Evolutionary conservation across 2,329 filamentous ascomycete species (phyloP), one percentile per base, ranked within the genome.

Genomic region (Bretziella fagacearum): DNA sequence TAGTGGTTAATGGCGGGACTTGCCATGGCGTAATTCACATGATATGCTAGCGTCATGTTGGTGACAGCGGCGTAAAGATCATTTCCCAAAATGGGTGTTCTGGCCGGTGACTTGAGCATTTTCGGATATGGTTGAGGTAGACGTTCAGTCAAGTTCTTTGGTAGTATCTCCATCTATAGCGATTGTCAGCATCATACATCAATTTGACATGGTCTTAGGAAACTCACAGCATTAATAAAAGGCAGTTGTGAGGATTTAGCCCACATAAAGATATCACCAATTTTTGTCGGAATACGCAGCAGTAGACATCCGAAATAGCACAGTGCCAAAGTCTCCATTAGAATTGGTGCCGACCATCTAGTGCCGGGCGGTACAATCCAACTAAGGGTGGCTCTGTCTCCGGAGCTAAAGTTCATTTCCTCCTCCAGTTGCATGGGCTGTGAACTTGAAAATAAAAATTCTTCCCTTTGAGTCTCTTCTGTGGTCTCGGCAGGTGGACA

Each of bases 261-360:
- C 77, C 83, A 93, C 37, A 66, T 65, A 46, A 70, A 70, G 10
- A 96, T 61, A 53, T 93, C 83, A 8, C 77, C 79, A 6, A 89
- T 65, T 18, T 78, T 76, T n/a, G 84, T 68, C 0, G 87, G 85
- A 48, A 91, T 67, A 48, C 81, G 76, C 54, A 94, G 66, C 22
- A 94, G 65, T 39, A 91, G 56, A 30, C 77, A 77, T 1, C 77
- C 87, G 27, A 95, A 62, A 62, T 95, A 95, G 57, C 83, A 86
- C 8, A 94, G 59, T 1, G 70, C 78, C 45, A 96, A 62, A 0
- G 80, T 81, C 54, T 94, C 87, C 35, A 83, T 64, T 29, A 93
- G 64, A 44, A 66, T 75, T 1, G 87, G 86, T 54, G 74, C 55
- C 41, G 68, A 65, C 65, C 74, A 71, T 37, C 65, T 59, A 53